Conservation (phyloP, 1,139 yeast species). For the Pneumocystis jirovecii region DNA sequence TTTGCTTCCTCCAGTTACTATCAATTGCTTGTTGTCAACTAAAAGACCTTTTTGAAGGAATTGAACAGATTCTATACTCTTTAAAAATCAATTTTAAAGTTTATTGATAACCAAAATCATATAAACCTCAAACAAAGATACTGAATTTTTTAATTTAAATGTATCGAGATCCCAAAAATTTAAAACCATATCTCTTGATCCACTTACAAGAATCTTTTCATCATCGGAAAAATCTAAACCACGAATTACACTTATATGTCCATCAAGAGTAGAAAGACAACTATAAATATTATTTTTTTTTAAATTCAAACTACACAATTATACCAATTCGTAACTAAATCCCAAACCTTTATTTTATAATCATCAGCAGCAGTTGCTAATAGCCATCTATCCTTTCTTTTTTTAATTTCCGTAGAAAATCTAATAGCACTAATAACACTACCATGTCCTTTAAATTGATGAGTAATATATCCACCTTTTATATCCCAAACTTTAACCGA, state of each 20-base stretch:
- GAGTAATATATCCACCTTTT: conserved; percentile 76
- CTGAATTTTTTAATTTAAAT: conserved; percentile 45
- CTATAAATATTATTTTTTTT: neutral
- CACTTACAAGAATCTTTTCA: conserved; percentile 50
- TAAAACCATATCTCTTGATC: conserved; percentile 78
- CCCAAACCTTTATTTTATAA: conserved; percentile 68
- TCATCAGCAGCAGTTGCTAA: conserved; percentile 63
- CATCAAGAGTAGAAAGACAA: conserved; percentile 38
- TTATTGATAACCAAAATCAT: conserved; percentile 3
- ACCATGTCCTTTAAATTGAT: conserved; percentile 85
- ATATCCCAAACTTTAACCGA: conserved; percentile 84
- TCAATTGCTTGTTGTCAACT: conserved; percentile 24
- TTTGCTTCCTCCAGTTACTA: conserved; percentile 72
- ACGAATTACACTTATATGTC: conserved; percentile 76
- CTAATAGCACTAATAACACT: conserved; percentile 69
- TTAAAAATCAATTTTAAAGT: neutral
- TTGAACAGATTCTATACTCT: conserved; percentile 66
- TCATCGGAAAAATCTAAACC: conserved; percentile 51
- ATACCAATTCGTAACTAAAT: conserved; percentile 64
- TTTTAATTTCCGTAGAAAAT: conserved; percentile 53
- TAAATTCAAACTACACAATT: neutral
- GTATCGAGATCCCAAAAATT: conserved; percentile 45
- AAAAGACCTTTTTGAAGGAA: conserved; percentile 30
- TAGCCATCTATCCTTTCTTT: conserved; percentile 51
- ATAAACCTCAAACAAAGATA: conserved; percentile 47